Evolutionary conservation across 495 filamentous ascomycete genomes (phyloP).

Genomic region (Podospora anserina): DNA sequence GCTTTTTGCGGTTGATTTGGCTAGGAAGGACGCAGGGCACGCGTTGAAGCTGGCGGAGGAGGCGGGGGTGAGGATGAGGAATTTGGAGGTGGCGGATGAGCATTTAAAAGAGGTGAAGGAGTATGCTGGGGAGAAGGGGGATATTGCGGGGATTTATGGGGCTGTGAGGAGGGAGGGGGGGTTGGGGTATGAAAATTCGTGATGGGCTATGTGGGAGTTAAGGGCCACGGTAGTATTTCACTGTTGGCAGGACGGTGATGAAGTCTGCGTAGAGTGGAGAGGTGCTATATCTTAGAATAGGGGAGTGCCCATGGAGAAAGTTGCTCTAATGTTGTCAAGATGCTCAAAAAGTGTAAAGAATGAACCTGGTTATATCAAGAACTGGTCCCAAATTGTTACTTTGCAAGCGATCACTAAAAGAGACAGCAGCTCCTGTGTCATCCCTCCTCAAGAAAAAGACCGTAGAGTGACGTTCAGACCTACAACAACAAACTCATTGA

Average conservation of each 20-base stretch:
- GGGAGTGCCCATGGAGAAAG: too few species aligned
- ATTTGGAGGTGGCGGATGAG: conserved; percentile 62
- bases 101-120: conserved; percentile 66
- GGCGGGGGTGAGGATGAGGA: conserved; percentile 60
- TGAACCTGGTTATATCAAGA: background rate
- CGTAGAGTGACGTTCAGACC: too few species aligned
- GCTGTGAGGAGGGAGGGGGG: conserved; percentile 66
- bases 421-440: too few species aligned
- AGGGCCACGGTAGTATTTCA: background rate
- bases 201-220: background rate
- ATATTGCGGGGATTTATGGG: conserved; percentile 83
- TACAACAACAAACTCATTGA: too few species aligned
- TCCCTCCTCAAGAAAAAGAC: too few species aligned
- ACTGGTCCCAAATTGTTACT: background rate
- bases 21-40: conserved; percentile 81
- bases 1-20: conserved; percentile 81
- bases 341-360: background rate
- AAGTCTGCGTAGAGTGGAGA: too few species aligned
- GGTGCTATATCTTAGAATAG: too few species aligned
- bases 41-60: conserved; percentile 61
- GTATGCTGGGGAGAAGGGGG: conserved; percentile 69
- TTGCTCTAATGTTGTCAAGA: too few species aligned
- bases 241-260: too few species aligned
- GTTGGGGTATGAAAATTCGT: conserved; percentile 61
- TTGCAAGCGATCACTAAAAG: too few species aligned